A percentile compares a stretch with the other conserved stretches of the same genome.
These are phyloP conservation scores for Arthromyces matolae DNA, from an alignment of 768 basidiomycete species.

Conservation along the genomic window DNA sequence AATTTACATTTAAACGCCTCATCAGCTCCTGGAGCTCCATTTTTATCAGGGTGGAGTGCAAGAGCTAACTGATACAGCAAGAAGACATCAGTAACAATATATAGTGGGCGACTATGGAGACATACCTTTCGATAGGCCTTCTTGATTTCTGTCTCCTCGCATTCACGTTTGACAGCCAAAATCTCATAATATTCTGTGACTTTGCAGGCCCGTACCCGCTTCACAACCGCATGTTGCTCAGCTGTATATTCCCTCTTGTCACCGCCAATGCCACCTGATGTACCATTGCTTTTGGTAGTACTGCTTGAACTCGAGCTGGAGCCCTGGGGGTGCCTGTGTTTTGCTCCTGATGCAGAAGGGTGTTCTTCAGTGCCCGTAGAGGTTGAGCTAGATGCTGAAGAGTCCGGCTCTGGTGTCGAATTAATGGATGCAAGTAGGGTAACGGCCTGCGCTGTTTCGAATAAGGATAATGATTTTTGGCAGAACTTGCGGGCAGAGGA, in stretches of 20 bases:
- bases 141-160: slow-evolving; percentile 83
- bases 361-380: slow-evolving; percentile 53
- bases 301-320: slow-evolving; percentile 15
- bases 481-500: slow-evolving; percentile 84
- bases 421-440: slow-evolving; percentile 67
- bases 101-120: slow-evolving; percentile 4
- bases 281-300: slow-evolving; percentile 29
- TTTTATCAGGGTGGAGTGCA: slow-evolving; percentile 88
- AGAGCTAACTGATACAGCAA: slow-evolving; percentile 79
- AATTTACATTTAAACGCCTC: slow-evolving; percentile 91
- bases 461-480: slow-evolving; percentile 81
- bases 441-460: slow-evolving; percentile 71
- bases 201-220: slow-evolving; percentile 81
- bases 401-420: slow-evolving; percentile 44
- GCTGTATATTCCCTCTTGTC: slow-evolving; percentile 84
- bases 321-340: slow-evolving; percentile 49
- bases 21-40: slow-evolving; percentile 96
- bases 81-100: no score
- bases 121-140: slow-evolving; percentile 93
- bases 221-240: slow-evolving; percentile 81
- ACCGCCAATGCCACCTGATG: slow-evolving; percentile 59
- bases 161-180: slow-evolving; percentile 69
- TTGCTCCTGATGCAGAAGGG: slow-evolving; percentile 69
- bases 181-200: slow-evolving; percentile 94
- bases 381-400: slow-evolving; percentile 37